Evolutionary conservation across 1,284 basidiomycete species (phyloP).

Genomic region (Pholiota adiposa): DNA sequence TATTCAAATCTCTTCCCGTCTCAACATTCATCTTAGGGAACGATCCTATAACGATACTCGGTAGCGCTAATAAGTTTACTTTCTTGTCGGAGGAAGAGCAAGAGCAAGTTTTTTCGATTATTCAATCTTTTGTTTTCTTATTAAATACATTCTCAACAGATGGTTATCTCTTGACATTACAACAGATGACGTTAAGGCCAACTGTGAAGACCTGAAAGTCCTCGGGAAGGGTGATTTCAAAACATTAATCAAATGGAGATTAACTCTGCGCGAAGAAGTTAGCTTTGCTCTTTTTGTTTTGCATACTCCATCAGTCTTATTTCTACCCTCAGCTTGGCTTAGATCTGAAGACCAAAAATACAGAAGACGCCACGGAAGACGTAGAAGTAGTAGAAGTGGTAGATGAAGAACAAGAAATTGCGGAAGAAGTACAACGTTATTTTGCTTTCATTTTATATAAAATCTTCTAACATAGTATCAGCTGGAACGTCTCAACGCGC

Average conservation of each 20-base stretch:
- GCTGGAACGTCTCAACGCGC: conserved; percentile 86
- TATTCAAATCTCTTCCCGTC: conserved; percentile 81
- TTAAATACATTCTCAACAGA: conserved; percentile 35
- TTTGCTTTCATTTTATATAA: background rate
- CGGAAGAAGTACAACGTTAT: conserved; percentile 70
- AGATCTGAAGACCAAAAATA: conserved; percentile 75
- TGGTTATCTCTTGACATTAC: conserved; percentile 80
- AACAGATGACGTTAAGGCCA: conserved; percentile 80
- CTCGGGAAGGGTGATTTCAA: conserved; percentile 99
- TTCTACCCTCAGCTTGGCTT: conserved; percentile 65
- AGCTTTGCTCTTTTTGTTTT: conserved; percentile 21
- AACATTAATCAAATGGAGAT: conserved; percentile 89
- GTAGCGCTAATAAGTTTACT: conserved; percentile 83
- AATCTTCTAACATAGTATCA: conserved; percentile 36
- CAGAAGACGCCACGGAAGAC: conserved; percentile 78
- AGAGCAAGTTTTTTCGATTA: conserved; percentile 49
- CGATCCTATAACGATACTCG: conserved; percentile 85
- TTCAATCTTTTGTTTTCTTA: conserved; percentile 3
- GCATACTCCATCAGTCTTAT: too few relatives aligned
- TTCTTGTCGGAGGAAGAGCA: conserved; percentile 89
- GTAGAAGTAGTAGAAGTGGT: conserved; percentile 77
- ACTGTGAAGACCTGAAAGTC: conserved; percentile 94
- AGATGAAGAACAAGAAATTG: conserved; percentile 89
- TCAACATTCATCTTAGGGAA: conserved; percentile 73
- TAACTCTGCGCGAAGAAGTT: conserved; percentile 83